phyloP scores from a whole-genome alignment of 73 alveolate species.

The Loxodes magnus region DNA sequence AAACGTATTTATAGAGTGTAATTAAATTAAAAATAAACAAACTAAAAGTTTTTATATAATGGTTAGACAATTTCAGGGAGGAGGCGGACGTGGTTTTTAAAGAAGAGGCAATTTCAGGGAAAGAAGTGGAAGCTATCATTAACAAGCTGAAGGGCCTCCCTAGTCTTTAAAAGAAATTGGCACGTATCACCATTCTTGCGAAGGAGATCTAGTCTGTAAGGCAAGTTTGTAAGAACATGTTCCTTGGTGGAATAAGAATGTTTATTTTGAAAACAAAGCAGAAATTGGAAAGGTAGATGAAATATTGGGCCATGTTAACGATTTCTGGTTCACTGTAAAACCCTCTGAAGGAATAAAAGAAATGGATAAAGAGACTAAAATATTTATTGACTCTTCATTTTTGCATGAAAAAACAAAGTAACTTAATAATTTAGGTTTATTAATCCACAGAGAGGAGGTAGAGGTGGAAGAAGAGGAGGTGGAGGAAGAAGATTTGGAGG shows the following conservation, averaged over 20 bases:
- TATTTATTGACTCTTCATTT: constrained; percentile 5
- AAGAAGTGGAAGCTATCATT: too few species aligned
- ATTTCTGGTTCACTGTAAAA: constrained; percentile 8
- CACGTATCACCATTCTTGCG: too few species aligned
- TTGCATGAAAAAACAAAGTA: neutral
- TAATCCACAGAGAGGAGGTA: constrained; percentile 2
- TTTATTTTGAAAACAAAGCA: constrained; percentile 14
- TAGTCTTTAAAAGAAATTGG: too few species aligned
- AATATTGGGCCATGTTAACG: constrained; percentile 6
- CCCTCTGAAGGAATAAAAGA: constrained; percentile 1
- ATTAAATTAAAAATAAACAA: too few species aligned
- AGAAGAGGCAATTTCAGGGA: too few species aligned
- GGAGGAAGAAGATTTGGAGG: constrained; percentile 7
- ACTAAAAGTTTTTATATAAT: too few species aligned
- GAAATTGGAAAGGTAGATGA: constrained; percentile 14
- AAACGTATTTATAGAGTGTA: too few species aligned
- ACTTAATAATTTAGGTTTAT: neutral
- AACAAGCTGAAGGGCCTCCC: too few species aligned
- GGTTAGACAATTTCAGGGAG: too few species aligned
- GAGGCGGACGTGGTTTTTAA: too few species aligned
- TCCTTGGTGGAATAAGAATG: constrained; percentile 7
- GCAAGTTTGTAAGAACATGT: too few species aligned
- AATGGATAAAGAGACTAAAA: constrained; percentile 13
- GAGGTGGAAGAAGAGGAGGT: constrained; percentile 14
- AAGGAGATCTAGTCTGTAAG: too few species aligned